Evolutionary conservation across 2,329 filamentous ascomycete genomes (phyloP).

Genomic region (Triangularia setosa): DNA sequence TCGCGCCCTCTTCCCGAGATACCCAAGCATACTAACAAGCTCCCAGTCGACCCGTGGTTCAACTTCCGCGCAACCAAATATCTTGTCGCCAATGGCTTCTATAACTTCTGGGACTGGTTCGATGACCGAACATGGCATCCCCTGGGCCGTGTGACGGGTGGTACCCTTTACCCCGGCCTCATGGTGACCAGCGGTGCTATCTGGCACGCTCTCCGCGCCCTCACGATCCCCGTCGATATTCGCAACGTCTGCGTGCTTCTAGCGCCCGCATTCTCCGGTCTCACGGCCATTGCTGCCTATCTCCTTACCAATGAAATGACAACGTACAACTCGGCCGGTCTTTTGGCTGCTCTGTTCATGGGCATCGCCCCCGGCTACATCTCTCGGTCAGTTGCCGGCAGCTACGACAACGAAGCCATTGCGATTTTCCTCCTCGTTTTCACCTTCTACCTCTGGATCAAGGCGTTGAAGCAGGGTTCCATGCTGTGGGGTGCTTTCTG

Average conservation of each 20-base stretch:
- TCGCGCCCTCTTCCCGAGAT: neutral
- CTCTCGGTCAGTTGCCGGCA: conserved; percentile 93
- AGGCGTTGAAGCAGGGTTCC: conserved; percentile 92
- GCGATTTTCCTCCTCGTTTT: conserved; percentile 98
- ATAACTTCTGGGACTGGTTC: conserved; percentile 99
- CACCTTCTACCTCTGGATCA: conserved; percentile 99
- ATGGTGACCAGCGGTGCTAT: conserved; percentile 99
- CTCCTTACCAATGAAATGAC: conserved; percentile 97
- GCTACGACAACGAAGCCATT: conserved; percentile 99
- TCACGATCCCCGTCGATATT: conserved; percentile 93
- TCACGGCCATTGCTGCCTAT: conserved; percentile 90
- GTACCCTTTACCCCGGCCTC: conserved; percentile 95
- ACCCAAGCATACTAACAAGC: conserved; percentile 24
- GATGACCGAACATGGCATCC: conserved; percentile 99
- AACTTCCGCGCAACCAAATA: conserved; percentile 99
- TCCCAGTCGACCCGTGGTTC: conserved; percentile 95
- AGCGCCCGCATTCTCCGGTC: conserved; percentile 87
- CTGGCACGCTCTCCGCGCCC: conserved; percentile 85
- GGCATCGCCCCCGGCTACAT: conserved; percentile 97
- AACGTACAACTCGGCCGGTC: conserved; percentile 86
- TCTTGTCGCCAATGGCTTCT: conserved; percentile 93
- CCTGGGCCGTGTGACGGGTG: conserved; percentile 94
- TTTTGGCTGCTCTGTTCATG: conserved; percentile 94
- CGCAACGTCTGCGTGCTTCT: conserved; percentile 98
- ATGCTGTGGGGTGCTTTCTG: conserved; percentile 95